Conservation (phyloP, 1,139 yeast genomes). For the Kodamaea plutei region DNA sequence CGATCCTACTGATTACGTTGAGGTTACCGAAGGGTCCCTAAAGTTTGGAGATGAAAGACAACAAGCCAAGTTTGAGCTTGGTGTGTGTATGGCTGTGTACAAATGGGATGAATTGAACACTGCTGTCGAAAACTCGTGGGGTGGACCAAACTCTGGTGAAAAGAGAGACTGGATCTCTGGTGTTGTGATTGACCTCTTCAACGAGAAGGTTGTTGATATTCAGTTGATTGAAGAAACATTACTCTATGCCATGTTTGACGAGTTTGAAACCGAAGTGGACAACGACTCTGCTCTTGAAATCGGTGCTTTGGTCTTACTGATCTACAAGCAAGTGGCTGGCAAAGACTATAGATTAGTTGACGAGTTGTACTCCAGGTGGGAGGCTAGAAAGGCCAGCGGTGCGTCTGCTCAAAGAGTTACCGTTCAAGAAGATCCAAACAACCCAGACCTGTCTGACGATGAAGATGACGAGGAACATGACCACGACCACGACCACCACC, state of each 20-base stretch:
- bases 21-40: conserved; percentile 40
- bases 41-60: conserved; percentile 57
- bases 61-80: conserved; percentile 87
- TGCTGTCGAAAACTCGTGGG: conserved; percentile 97
- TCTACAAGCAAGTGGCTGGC: conserved; percentile 61
- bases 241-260: conserved; percentile 89
- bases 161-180: conserved; percentile 49
- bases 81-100: conserved; percentile 84
- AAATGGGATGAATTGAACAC: conserved; percentile 84
- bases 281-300: conserved; percentile 81
- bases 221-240: conserved; percentile 81
- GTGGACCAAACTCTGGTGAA: conserved; percentile 86
- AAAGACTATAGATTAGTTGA: conserved; percentile 56
- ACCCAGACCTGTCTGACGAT: conserved; percentile 50
- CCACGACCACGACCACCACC: conserved; percentile 21
- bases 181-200: conserved; percentile 49
- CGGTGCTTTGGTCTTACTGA: conserved; percentile 60
- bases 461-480: conserved; percentile 45
- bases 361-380: conserved; percentile 55
- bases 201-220: conserved; percentile 62
- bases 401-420: conserved; percentile 25
- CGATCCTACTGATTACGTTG: conserved; percentile 46
- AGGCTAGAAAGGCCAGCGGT: conserved; percentile 42
- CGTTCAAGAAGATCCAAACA: conserved; percentile 54
- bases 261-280: conserved; percentile 82